Evolutionary conservation across 2,329 filamentous ascomycete genomes (phyloP).

Genomic region (Drechslerella dactyloides): DNA sequence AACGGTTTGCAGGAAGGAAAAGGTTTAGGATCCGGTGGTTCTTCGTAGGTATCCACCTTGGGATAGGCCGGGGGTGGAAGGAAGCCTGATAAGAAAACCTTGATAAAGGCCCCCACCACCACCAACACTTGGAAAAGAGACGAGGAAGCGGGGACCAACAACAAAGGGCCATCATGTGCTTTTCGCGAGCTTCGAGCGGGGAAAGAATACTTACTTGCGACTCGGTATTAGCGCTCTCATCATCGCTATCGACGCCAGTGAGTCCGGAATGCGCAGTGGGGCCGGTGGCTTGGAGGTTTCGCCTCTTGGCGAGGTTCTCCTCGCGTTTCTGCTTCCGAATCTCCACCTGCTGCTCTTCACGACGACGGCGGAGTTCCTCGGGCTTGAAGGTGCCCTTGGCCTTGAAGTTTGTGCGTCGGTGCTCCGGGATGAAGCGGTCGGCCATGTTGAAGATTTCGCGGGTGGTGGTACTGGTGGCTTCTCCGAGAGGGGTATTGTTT

Average conservation of each 20-base stretch:
- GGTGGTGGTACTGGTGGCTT: slow-evolving; percentile 12
- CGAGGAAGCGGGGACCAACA: slow-evolving; percentile 1
- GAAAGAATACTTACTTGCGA: slow-evolving; percentile 75
- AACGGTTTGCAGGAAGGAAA: background rate
- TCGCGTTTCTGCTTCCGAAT: slow-evolving; percentile 98
- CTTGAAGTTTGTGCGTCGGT: slow-evolving; percentile 99
- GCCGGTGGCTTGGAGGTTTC: slow-evolving; percentile 77
- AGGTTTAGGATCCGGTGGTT: background rate
- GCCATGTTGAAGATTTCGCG: slow-evolving; percentile 71
- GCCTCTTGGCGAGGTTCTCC: slow-evolving; percentile 97
- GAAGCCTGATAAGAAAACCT: slow-evolving; percentile 40
- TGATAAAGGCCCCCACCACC: slow-evolving; percentile 33
- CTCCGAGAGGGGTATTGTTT: slow-evolving; percentile 40
- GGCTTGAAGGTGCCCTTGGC: slow-evolving; percentile 99
- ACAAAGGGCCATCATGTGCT: background rate
- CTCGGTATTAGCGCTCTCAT: slow-evolving; percentile 93
- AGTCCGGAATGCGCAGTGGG: slow-evolving; percentile 70
- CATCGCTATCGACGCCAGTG: slow-evolving; percentile 92
- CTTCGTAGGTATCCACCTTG: background rate
- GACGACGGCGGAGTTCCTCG: slow-evolving; percentile 95
- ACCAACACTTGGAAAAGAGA: slow-evolving; percentile 26
- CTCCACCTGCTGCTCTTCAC: slow-evolving; percentile 98
- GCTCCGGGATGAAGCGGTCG: slow-evolving; percentile 98
- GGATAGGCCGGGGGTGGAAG: slow-evolving; percentile 11
- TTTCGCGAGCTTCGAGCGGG: background rate